Conservation (phyloP, 805 yeast genomes). For the Cyberlindnera americana region DNA sequence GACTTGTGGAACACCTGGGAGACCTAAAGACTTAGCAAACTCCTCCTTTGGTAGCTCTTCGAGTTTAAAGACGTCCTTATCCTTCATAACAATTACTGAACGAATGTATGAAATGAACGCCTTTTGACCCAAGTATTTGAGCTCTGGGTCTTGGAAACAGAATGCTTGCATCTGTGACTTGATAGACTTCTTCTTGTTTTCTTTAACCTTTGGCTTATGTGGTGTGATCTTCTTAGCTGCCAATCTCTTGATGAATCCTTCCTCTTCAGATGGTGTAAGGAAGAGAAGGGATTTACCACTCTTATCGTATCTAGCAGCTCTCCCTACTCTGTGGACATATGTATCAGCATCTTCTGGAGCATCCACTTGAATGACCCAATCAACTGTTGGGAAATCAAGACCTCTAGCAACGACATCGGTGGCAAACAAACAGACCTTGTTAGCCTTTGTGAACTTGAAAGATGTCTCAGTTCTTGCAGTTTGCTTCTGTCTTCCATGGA, state of each 20-base stretch:
- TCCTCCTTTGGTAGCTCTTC: slow-evolving; percentile 76
- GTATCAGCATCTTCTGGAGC: slow-evolving; percentile 93
- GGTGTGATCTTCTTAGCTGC: slow-evolving; percentile 63
- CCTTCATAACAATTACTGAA: slow-evolving; percentile 81
- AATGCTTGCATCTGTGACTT: slow-evolving; percentile 82
- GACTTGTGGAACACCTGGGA: slow-evolving; percentile 95
- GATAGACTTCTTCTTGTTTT: slow-evolving; percentile 66
- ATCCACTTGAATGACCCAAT: slow-evolving; percentile 85
- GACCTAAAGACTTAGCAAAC: slow-evolving; percentile 83
- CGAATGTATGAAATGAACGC: slow-evolving; percentile 90
- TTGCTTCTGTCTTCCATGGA: slow-evolving; percentile 88
- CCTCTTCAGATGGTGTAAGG: slow-evolving; percentile 81
- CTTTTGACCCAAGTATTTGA: slow-evolving; percentile 92
- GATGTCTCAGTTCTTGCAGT: slow-evolving; percentile 77
- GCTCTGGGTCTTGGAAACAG: slow-evolving; percentile 86
- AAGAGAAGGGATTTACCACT: slow-evolving; percentile 82
- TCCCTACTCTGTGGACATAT: slow-evolving; percentile 91
- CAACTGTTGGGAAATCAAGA: slow-evolving; percentile 92
- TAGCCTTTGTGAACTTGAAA: slow-evolving; percentile 42
- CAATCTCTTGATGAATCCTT: slow-evolving; percentile 64
- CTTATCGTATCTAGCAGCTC: slow-evolving; percentile 92
- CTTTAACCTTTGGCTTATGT: slow-evolving; percentile 69
- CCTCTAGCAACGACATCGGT: slow-evolving; percentile 99
- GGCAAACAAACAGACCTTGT: slow-evolving; percentile 74
- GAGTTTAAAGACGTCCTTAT: slow-evolving; percentile 79